phyloP scores from a whole-genome alignment of 768 basidiomycete species.

The Boletus eberwhitei region DNA sequence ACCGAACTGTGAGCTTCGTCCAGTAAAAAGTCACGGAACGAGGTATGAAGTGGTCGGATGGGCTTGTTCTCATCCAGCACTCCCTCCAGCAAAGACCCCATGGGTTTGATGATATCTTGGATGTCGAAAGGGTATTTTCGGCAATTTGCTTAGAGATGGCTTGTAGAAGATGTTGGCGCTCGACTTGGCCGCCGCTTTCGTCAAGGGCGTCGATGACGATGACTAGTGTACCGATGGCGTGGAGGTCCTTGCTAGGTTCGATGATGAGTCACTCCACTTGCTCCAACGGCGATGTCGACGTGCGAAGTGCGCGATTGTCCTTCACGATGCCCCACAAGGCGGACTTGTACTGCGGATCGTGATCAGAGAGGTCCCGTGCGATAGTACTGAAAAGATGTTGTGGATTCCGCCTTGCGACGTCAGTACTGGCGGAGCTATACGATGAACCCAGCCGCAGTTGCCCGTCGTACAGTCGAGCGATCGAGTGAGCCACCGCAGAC shows the following conservation, averaged over 20 bases:
- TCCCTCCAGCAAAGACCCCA: too few species aligned
- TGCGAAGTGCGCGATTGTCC: not conserved
- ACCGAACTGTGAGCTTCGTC: too few species aligned
- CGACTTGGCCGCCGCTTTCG: fast-evolving
- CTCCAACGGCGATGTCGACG: not conserved
- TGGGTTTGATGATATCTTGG: too few species aligned
- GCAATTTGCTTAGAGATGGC: not conserved
- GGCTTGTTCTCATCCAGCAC: too few species aligned
- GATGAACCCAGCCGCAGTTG: not conserved
- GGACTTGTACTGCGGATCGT: not conserved
- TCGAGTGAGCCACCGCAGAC: too few species aligned
- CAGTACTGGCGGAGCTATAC: not conserved
- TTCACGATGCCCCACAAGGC: not conserved
- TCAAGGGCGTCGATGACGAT: not conserved
- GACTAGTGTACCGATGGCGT: not conserved
- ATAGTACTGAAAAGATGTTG: not conserved
- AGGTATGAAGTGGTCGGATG: too few species aligned
- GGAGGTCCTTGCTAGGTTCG: not conserved
- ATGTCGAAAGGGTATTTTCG: not conserved
- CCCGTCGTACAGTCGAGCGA: not conserved
- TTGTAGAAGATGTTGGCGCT: not conserved
- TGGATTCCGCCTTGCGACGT: not conserved
- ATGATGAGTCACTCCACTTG: not conserved
- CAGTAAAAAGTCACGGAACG: too few species aligned
- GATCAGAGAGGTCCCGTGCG: not conserved